Conservation (phyloP, 805 yeast species). For the Yarrowia sp. region DNA sequence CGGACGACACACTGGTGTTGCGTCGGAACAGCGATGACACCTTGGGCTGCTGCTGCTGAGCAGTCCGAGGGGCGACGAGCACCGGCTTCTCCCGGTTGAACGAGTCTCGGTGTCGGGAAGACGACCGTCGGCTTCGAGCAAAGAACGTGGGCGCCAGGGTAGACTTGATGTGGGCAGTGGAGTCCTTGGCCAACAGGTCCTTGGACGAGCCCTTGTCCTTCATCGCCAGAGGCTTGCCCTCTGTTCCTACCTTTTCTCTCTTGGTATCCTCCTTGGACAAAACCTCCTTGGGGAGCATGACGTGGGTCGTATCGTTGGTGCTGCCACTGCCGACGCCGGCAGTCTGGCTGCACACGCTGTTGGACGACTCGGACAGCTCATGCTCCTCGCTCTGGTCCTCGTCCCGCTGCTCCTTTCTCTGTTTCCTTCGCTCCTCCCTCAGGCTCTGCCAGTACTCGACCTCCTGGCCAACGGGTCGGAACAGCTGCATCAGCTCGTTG, state of each 20-base stretch:
- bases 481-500: slow-evolving; percentile 31
- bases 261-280: neutral
- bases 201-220: too few species aligned
- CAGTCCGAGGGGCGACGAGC: neutral
- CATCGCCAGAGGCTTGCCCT: neutral
- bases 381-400: neutral
- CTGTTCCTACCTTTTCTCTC: neutral
- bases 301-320: neutral
- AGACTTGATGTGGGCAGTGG: neutral
- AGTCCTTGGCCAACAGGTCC: neutral
- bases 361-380: neutral
- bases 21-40: slow-evolving; percentile 10
- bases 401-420: neutral
- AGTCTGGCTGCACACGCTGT: neutral
- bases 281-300: slow-evolving; percentile 9
- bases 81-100: slow-evolving; percentile 12
- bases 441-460: slow-evolving; percentile 23
- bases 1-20: slow-evolving; percentile 1
- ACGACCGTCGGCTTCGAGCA: neutral
- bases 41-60: neutral
- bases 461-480: slow-evolving; percentile 29
- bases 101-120: slow-evolving; percentile 10
- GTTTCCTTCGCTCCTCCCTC: slow-evolving; percentile 16
- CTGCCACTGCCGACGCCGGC: neutral
- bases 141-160: neutral